These are phyloP conservation scores for Rhododendron vialii DNA, from an alignment of 148 eudicot species.

Conservation along the genomic window DNA sequence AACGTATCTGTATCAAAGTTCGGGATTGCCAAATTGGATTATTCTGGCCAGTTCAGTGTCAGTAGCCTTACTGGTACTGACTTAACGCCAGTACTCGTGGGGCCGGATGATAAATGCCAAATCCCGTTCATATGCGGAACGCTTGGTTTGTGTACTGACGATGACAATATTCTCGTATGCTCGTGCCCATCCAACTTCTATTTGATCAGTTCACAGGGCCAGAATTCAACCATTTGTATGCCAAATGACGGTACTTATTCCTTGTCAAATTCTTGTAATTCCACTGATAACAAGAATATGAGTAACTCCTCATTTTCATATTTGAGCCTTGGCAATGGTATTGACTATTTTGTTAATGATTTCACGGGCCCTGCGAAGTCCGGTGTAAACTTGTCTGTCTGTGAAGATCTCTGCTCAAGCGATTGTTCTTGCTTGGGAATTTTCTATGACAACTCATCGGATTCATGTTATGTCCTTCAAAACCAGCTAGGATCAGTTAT, in stretches of 20 bases:
- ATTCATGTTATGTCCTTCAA: constrained; percentile 48
- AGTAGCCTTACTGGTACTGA: constrained; percentile 32
- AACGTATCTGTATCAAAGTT: constrained; percentile 34
- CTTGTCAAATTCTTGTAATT: constrained; percentile 44
- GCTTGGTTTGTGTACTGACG: constrained; percentile 43
- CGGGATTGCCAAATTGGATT: constrained; percentile 45
- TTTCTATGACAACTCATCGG: constrained; percentile 51
- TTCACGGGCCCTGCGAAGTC: constrained; percentile 33
- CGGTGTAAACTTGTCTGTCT: constrained; percentile 44
- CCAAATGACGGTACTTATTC: constrained; percentile 43
- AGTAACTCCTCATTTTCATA: constrained; percentile 31
- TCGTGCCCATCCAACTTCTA: constrained; percentile 57
- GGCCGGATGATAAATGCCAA: constrained; percentile 51
- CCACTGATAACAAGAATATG: constrained; percentile 16
- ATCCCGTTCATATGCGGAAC: constrained; percentile 57
- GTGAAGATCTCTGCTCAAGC: constrained; percentile 50
- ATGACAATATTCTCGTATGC: constrained; percentile 31
- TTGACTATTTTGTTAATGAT: constrained; percentile 47
- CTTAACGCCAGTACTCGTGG: constrained; percentile 31
- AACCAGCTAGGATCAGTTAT: constrained; percentile 55
- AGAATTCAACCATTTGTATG: constrained; percentile 29
- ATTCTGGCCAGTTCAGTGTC: constrained; percentile 48
- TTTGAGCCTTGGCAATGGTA: constrained; percentile 38
- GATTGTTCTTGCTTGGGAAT: constrained; percentile 72
- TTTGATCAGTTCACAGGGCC: constrained; percentile 14